phyloP scores from a whole-genome alignment of 2,329 filamentous ascomycete species.

The Neonectria coccinea region DNA sequence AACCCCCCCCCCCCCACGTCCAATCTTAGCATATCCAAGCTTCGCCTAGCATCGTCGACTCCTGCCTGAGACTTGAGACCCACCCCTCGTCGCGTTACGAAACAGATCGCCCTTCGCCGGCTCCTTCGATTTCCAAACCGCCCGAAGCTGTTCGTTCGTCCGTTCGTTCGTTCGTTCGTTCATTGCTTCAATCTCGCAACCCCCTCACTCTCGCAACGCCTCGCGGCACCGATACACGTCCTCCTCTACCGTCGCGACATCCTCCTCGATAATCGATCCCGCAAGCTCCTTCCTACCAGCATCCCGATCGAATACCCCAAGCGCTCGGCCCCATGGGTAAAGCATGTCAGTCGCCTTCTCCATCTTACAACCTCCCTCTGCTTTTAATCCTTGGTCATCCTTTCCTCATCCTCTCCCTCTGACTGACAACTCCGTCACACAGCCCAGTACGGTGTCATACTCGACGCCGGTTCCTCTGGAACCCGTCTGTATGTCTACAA shows the following conservation, averaged over 20 bases:
- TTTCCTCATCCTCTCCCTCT: constrained; percentile 14
- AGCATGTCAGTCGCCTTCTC: constrained; percentile 48
- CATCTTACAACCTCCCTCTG: neutral
- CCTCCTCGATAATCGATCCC: constrained; percentile 15
- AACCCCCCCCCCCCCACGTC: neutral
- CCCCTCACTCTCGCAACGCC: neutral
- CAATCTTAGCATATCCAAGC: constrained; percentile 18
- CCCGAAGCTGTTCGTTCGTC: constrained; percentile 1
- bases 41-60: constrained; percentile 22
- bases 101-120: constrained; percentile 26
- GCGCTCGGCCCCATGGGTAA: constrained; percentile 49
- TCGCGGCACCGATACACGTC: constrained; percentile 1
- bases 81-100: constrained; percentile 31
- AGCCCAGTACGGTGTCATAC: constrained; percentile 89
- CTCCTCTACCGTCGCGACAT: constrained; percentile 13
- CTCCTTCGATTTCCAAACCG: constrained; percentile 15
- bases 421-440: constrained; percentile 32
- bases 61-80: constrained; percentile 27
- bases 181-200: neutral
- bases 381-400: neutral
- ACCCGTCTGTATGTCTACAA: constrained; percentile 94
- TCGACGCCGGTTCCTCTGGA: constrained; percentile 97
- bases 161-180: neutral
- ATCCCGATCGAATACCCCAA: constrained; percentile 2
- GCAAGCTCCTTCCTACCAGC: constrained; percentile 3